Evolutionary conservation across 257 asterid genomes (phyloP).

Genomic region (Nicotiana tomentosiformis): DNA sequence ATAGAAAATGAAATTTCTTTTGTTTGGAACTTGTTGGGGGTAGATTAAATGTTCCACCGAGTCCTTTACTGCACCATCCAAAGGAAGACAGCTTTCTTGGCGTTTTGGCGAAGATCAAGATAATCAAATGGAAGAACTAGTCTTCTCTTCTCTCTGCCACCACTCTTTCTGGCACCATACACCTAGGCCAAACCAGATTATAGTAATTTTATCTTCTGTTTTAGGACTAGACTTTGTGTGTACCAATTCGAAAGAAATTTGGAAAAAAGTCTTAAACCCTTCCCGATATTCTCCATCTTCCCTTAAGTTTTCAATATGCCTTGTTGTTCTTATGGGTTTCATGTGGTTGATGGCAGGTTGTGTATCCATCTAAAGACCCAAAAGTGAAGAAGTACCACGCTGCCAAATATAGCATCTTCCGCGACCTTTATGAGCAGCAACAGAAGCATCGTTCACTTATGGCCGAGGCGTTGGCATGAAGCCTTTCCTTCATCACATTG

Average conservation of each 20-base stretch:
- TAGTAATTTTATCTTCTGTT: neutral
- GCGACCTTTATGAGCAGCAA: conserved; percentile 80
- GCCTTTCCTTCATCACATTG: neutral
- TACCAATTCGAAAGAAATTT: neutral
- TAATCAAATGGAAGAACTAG: neutral
- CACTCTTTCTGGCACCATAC: neutral
- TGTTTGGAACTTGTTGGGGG: neutral
- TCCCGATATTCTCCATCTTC: neutral
- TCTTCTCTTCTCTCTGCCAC: neutral
- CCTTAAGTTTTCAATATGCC: neutral
- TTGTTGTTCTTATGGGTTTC: neutral
- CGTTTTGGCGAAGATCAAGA: too few species aligned
- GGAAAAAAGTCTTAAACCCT: neutral
- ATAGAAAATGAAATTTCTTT: neutral
- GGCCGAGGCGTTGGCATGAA: conserved; percentile 56
- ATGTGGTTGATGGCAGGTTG: conserved; percentile 40
- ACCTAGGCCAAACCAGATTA: neutral
- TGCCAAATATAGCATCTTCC: conserved; percentile 73
- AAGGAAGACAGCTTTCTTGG: too few species aligned
- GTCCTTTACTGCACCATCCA: neutral
- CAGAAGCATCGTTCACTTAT: conserved; percentile 64
- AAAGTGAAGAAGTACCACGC: conserved; percentile 76
- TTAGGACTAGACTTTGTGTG: neutral
- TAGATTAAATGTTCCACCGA: neutral
- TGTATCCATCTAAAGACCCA: conserved; percentile 66